Evolutionary conservation across 805 yeast genomes (phyloP).

Genomic region (Myxozyma lipomycoides): DNA sequence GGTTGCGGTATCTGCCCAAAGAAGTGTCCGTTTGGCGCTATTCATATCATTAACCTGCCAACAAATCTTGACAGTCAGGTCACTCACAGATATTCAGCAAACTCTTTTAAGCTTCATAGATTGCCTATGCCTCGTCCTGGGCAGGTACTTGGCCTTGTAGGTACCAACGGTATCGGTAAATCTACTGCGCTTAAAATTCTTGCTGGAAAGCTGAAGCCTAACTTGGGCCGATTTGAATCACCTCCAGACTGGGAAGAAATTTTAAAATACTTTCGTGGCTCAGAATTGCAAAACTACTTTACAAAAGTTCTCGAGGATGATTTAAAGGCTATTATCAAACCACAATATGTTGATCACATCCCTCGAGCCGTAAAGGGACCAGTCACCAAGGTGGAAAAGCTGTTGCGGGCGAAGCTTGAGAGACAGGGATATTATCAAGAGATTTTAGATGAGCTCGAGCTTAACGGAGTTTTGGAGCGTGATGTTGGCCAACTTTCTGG

Average conservation of each 20-base stretch:
- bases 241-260: conserved; percentile 99
- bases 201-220: conserved; percentile 97
- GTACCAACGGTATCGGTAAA: conserved; percentile 99
- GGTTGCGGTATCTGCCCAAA: conserved; percentile 99
- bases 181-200: conserved; percentile 94
- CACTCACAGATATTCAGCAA: conserved; percentile 96
- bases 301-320: conserved; percentile 90
- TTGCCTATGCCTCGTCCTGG: conserved; percentile 99
- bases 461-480: conserved; percentile 72
- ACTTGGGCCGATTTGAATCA: conserved; percentile 86
- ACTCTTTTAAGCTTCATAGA: conserved; percentile 94
- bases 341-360: conserved; percentile 96
- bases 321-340: conserved; percentile 95
- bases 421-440: conserved; percentile 63
- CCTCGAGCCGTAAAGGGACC: conserved; percentile 96
- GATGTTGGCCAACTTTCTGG: conserved; percentile 89
- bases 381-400: conserved; percentile 76
- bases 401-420: conserved; percentile 72
- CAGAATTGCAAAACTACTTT: conserved; percentile 93
- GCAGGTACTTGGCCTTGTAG: conserved; percentile 95
- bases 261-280: conserved; percentile 87
- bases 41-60: conserved; percentile 91
- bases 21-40: conserved; percentile 97
- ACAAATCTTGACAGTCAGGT: conserved; percentile 89
- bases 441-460: conserved; percentile 67